Conservation (phyloP, 352 stramenopile genomes). For the Globisporangium lucens region DNA sequence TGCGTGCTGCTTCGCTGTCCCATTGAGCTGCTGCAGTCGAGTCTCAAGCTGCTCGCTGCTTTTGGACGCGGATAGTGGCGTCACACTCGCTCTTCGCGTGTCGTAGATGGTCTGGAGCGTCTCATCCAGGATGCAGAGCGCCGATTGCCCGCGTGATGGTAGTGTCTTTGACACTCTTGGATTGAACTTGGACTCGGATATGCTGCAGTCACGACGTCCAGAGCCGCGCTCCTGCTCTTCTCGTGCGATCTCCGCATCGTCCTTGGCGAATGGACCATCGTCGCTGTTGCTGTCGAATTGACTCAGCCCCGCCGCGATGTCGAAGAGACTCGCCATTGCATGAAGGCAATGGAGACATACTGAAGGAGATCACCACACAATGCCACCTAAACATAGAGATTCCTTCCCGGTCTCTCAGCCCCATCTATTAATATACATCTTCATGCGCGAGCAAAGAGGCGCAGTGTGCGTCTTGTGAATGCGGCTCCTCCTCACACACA, state of each 20-base stretch:
- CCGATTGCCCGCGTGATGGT: slow-evolving; percentile 15
- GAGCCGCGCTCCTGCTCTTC: not conserved
- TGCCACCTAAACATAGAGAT: too few relatives aligned
- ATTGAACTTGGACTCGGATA: not conserved
- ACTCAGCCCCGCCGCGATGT: slow-evolving; percentile 48
- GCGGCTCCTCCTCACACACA: too few relatives aligned
- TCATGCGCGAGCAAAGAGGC: too few relatives aligned
- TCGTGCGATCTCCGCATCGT: not conserved
- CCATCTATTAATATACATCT: too few relatives aligned
- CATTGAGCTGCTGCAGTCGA: slow-evolving; percentile 12
- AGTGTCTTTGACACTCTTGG: not conserved
- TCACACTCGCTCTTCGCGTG: not conserved
- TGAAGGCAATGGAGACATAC: not conserved
- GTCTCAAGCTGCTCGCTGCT: slow-evolving; percentile 12
- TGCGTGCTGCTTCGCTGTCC: too few relatives aligned
- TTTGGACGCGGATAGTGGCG: not conserved
- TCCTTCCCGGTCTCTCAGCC: too few relatives aligned
- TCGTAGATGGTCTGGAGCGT: slow-evolving; percentile 51
- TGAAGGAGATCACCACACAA: too few relatives aligned
- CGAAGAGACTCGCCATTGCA: slow-evolving; percentile 55
- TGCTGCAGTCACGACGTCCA: too few relatives aligned
- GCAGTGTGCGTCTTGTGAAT: too few relatives aligned
- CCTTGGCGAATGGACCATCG: not conserved
- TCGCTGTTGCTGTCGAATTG: slow-evolving; percentile 27
- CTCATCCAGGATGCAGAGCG: slow-evolving; percentile 46